Evolutionary conservation across 805 yeast species (phyloP).

Genomic region (Ogataea philodendri): DNA sequence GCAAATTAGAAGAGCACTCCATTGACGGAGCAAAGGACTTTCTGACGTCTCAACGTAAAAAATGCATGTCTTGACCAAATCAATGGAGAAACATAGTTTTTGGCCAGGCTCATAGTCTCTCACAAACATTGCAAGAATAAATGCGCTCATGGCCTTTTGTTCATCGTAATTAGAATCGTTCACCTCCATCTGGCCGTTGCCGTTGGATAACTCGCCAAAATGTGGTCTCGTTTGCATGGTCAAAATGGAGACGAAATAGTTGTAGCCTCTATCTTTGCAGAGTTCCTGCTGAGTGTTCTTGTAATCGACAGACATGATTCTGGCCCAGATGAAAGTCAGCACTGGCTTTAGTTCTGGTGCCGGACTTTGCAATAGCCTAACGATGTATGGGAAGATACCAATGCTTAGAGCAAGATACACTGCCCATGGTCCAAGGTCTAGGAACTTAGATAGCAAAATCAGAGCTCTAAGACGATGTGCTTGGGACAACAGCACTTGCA

Average conservation of each 20-base stretch:
- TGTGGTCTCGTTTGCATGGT: conserved; percentile 39
- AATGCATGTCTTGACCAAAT: conserved; percentile 65
- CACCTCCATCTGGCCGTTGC: conserved; percentile 23
- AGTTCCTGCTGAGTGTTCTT: conserved; percentile 88
- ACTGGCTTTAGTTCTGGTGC: conserved; percentile 95
- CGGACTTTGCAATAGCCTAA: conserved; percentile 86
- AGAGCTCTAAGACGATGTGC: conserved; percentile 90
- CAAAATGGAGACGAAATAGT: conserved; percentile 79
- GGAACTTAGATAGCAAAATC: conserved; percentile 74
- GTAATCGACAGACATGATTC: conserved; percentile 94
- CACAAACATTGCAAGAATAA: conserved; percentile 81
- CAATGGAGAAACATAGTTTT: conserved; percentile 70
- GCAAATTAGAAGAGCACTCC: conserved; percentile 81
- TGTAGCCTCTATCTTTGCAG: conserved; percentile 85
- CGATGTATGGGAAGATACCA: conserved; percentile 93
- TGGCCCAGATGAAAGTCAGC: conserved; percentile 93
- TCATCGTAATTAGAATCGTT: conserved; percentile 60
- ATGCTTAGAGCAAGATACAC: conserved; percentile 88
- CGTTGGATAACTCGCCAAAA: conserved; percentile 4
- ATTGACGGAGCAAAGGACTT: conserved; percentile 83
- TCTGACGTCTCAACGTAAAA: conserved; percentile 69
- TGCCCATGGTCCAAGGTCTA: conserved; percentile 97
- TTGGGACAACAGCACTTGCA: conserved; percentile 90
- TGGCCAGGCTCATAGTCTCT: conserved; percentile 80
- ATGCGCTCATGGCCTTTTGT: conserved; percentile 94